Evolutionary conservation across 768 basidiomycete species (phyloP).

Genomic region (Russula brevipes): DNA sequence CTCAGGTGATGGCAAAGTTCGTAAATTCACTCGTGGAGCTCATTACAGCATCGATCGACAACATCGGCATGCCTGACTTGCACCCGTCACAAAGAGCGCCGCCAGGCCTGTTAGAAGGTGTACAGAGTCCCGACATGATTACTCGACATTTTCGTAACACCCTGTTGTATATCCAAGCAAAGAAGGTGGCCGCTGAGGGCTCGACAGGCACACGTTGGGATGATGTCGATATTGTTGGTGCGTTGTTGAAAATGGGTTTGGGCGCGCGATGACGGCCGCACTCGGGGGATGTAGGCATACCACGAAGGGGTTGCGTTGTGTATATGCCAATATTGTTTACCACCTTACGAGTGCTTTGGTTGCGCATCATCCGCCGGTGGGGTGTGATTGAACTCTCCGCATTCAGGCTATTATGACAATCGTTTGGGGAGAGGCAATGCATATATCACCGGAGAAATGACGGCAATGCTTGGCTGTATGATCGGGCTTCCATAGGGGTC

Average conservation of each 20-base stretch:
- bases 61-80: conserved; percentile 78
- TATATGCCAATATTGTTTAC: conserved; percentile 20
- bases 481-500: neutral
- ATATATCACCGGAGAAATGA: neutral
- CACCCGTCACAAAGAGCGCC: conserved; percentile 86
- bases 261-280: conserved; percentile 12
- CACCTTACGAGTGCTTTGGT: conserved; percentile 1
- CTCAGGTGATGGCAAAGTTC: conserved; percentile 88
- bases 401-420: conserved; percentile 1
- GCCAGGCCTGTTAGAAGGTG: conserved; percentile 86
- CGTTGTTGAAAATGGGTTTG: conserved; percentile 78
- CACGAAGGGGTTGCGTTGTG: conserved; percentile 5
- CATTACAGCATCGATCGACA: conserved; percentile 91
- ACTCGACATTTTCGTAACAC: conserved; percentile 91
- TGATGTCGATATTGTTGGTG: conserved; percentile 85
- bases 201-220: conserved; percentile 59
- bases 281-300: conserved; percentile 8
- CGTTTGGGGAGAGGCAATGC: neutral
- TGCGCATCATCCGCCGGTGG: neutral
- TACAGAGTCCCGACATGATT: conserved; percentile 92
- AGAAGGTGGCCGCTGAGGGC: conserved; percentile 51
- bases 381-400: neutral
- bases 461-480: neutral
- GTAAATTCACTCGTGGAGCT: conserved; percentile 95
- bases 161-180: conserved; percentile 70